A percentile compares a stretch with the other conserved stretches of the same genome.
Evolutionary conservation across 1,139 yeast genomes (phyloP).

Genomic region (Candida sanyaensis): DNA sequence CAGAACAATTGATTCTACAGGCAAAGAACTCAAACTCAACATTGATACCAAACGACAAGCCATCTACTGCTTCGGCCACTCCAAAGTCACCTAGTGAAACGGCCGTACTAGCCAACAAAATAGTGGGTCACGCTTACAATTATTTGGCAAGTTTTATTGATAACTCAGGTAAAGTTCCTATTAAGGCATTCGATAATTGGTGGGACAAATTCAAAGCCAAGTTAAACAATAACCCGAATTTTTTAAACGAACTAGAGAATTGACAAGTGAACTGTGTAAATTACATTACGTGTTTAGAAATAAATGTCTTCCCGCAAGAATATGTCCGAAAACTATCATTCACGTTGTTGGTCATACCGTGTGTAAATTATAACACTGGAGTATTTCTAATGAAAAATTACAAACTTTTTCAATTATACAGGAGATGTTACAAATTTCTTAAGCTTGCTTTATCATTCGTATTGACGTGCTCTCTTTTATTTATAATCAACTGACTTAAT

Average conservation of each 20-base stretch:
- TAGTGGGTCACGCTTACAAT: constrained; percentile 90
- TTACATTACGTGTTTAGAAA: no score
- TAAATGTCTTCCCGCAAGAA: no score
- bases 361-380: no score
- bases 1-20: constrained; percentile 50
- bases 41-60: constrained; percentile 14
- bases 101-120: constrained; percentile 73
- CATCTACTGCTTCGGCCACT: constrained; percentile 16
- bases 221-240: constrained; percentile 77
- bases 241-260: constrained; percentile 52
- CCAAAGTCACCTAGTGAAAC: constrained; percentile 29
- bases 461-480: no score
- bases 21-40: constrained; percentile 21
- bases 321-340: no score
- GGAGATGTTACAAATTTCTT: no score
- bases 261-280: neutral
- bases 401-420: no score
- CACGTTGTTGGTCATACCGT: no score
- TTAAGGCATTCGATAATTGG: constrained; percentile 91
- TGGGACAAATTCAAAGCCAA: constrained; percentile 87
- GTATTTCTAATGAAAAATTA: neutral
- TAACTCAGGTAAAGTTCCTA: constrained; percentile 74
- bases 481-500: no score
- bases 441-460: no score
- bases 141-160: constrained; percentile 85